These are phyloP conservation scores for Gillenia trifoliata DNA, from an alignment of 306 rosid species.

Conservation along the genomic window DNA sequence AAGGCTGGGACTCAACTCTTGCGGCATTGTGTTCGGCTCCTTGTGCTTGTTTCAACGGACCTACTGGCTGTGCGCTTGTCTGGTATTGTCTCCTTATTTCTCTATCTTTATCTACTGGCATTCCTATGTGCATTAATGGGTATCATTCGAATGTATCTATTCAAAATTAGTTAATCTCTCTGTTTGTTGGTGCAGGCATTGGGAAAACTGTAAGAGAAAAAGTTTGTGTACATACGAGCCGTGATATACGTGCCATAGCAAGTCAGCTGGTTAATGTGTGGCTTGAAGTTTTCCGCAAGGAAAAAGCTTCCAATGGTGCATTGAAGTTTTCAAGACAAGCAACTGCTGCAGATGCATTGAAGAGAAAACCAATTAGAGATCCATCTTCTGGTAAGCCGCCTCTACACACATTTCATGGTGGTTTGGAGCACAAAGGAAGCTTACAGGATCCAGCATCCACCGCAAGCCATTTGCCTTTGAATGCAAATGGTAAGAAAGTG, in stretches of 20 bases:
- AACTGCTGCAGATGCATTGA: constrained; percentile 53
- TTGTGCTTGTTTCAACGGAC: constrained; percentile 91
- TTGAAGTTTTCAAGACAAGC: constrained; percentile 65
- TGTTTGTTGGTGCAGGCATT: constrained; percentile 60
- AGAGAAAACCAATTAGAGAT: constrained; percentile 64
- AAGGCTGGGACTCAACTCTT: constrained; percentile 97
- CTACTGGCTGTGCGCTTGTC: constrained; percentile 87
- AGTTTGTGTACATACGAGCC: constrained; percentile 99
- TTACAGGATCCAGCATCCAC: constrained; percentile 44
- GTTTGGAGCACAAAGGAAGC: constrained; percentile 52
- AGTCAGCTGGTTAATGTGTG: constrained; percentile 96
- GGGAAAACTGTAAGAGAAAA: constrained; percentile 98
- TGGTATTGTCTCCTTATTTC: constrained; percentile 46
- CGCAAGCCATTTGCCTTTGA: constrained; percentile 49
- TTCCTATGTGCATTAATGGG: neutral
- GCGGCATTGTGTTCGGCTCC: constrained; percentile 98
- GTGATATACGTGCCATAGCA: constrained; percentile 97
- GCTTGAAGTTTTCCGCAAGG: constrained; percentile 98
- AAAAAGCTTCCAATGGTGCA: constrained; percentile 83
- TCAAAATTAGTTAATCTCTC: constrained; percentile 10
- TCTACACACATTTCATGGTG: constrained; percentile 52
- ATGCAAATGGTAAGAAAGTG: constrained; percentile 42
- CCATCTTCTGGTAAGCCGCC: constrained; percentile 80
- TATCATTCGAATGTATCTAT: neutral
- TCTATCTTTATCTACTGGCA: neutral